Base-by-base conservation (phyloP, 441 rosid species). In the Eruca vesicaria region DNA sequence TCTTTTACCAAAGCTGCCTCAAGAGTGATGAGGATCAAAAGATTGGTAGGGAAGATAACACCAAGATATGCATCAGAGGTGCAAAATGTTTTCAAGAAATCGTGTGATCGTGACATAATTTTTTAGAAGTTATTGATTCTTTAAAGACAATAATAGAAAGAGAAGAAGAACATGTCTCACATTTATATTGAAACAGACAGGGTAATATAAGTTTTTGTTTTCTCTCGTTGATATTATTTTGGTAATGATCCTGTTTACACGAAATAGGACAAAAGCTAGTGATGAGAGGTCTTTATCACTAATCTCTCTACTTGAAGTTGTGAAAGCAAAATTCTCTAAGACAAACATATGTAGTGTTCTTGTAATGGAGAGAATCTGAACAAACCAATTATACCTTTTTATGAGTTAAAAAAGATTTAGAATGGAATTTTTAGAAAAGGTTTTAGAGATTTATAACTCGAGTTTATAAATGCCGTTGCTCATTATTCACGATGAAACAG, bases 1-100 rank as follows among this genome's bases (percentile, higher is more conserved):
- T 83, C n/a, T 93, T 91, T 76, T 81, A 79, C 72, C 84, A 83
- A 74, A 88, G 84, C 83, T 88, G 93, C 35, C 5, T 71, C 62
- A 71, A 77, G 66, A 70, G 35, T 58, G 76, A 71, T 1, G 63
- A 72, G 9, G 73, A 72, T 8, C 65, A 36, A 56, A 78, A 36
- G 31, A 61, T 55, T 1, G 76, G 74, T 75, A 60, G 57, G 55
- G 84, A 80, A 56, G 56, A 67, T 20, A 81, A 29, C 16, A 45
- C 53, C 6, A 68, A 73, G 67, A 53, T 72, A 45, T 52, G 50
- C 56, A 56, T 78, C 56, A 68, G 58, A 36, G 78, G 78, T 66
- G 62, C 77, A 65, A 84, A 84, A 79, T 60, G 62, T 50, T 70
- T 48, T 4, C 53, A 48, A 48, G 20, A 48, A 48, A 43, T 43